Base-by-base conservation (phyloP, 345 rosid genomes). In the Passiflora organensis region DNA sequence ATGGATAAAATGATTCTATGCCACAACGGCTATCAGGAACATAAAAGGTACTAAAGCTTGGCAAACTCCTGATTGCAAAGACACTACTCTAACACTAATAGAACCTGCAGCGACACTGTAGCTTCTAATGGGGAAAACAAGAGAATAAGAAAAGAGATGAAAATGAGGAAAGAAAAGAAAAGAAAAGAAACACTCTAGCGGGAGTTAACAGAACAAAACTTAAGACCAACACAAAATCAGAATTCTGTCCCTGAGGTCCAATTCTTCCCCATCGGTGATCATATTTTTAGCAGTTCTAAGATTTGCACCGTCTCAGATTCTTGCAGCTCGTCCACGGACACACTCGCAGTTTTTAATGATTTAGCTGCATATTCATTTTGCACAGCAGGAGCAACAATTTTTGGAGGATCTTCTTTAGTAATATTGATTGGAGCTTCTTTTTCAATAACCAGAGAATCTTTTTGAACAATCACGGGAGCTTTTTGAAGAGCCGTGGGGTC, bases 201-300 rank as follows among this genome's bases (percentile, higher is more conserved):
- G 44, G 51, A 49, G 42, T 56, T 52, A 41, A 70, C 56, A 69
- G 68, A 65, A 62, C 67, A 66, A n/a, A n/a, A 64, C 58, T 28
- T 66, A 59, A 62, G 47, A 51, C 69, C 57, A 64, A 58, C 45
- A 38, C 66, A 50, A 47, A 65, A 60, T 49, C 51, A 52, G 38
- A 57, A 42, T 32, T 43, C n/a, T 54, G 42, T 38, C 63, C 68
- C 39, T 43, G 21, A 43, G 50, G 48, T 34, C 51, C 28, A 47
- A 38, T 15, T 15, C 44, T 49, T 51, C 43, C n/a, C 45, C 24
- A n/a, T 15, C 47, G 42, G 36, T 24, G 36, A 49, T 76, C 80
- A 86, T 59, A 86, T 73, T 53, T 69, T 73, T 44, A 84, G 86
- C 59, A 75, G 79, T 65, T 75, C 86, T 70, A 86, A 63, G 66